A percentile compares a stretch with the other conserved stretches of the same genome.
phyloP scores from a whole-genome alignment of 2,329 filamentous ascomycete genomes.

The Catunica adiposa region DNA sequence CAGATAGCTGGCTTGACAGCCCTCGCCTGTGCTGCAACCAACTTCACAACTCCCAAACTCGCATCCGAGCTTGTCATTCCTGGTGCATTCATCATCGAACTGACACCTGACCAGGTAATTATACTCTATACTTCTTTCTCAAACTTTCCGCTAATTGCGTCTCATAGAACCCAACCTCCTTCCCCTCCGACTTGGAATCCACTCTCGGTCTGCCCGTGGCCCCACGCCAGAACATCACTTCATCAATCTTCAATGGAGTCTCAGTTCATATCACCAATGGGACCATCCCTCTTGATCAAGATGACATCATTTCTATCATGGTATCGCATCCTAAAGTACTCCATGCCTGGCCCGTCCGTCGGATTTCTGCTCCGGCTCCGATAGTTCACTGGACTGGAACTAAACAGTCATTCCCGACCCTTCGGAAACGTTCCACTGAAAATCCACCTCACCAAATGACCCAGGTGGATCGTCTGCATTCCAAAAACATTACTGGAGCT shows the following conservation, averaged over 20 bases:
- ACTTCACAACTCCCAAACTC: not conserved
- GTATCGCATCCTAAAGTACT: not conserved
- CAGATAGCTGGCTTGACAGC: not conserved
- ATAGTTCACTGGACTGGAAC: not conserved
- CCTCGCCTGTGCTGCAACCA: not conserved
- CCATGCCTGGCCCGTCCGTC: not conserved
- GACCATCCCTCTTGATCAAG: not conserved
- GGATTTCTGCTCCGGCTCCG: not conserved
- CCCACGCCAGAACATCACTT: not conserved
- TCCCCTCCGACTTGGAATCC: not conserved
- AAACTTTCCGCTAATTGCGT: not conserved
- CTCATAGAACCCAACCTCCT: not conserved
- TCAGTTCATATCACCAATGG: not conserved
- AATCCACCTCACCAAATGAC: slow-evolving; percentile 1
- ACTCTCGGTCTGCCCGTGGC: not conserved
- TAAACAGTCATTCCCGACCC: not conserved
- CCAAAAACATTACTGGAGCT: slow-evolving; percentile 23
- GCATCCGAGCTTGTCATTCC: not conserved
- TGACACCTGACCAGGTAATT: not conserved
- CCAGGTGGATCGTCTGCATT: slow-evolving; percentile 23
- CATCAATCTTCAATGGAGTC: not conserved
- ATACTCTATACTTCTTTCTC: not conserved
- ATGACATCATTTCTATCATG: not conserved
- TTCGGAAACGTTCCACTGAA: not conserved
- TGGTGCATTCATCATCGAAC: not conserved